Evolutionary conservation across 1,284 basidiomycete genomes (phyloP).

Genomic region (Cryptococcus deneoformans): DNA sequence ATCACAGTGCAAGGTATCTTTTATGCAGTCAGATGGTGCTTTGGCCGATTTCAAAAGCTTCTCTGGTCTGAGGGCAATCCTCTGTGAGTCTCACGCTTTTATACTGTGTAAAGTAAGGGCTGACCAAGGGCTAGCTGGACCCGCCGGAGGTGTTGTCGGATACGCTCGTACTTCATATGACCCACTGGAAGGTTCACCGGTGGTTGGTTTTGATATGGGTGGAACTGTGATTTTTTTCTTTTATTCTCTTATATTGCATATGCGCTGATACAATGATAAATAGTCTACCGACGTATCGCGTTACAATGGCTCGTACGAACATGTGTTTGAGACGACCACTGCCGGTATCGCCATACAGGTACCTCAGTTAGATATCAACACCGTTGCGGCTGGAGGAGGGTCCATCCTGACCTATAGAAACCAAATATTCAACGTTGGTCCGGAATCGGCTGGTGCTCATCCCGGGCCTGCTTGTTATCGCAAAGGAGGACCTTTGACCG

Average conservation of each 20-base stretch:
- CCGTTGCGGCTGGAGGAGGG: constrained; percentile 50
- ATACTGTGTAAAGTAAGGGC: neutral
- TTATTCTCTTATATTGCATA: neutral
- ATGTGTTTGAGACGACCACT: constrained; percentile 63
- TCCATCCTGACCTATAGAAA: constrained; percentile 46
- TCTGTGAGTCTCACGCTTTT: constrained; percentile 17
- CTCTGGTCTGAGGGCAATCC: constrained; percentile 37
- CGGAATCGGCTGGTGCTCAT: constrained; percentile 35
- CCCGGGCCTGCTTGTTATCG: constrained; percentile 26
- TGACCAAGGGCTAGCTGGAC: constrained; percentile 36
- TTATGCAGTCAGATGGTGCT: constrained; percentile 53
- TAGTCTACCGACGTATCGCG: constrained; percentile 67
- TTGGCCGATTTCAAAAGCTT: constrained; percentile 32
- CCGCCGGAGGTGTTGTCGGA: constrained; percentile 56
- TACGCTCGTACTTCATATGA: constrained; percentile 47
- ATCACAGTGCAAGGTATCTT: constrained; percentile 46
- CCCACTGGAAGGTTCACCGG: constrained; percentile 26
- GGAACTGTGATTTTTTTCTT: constrained; percentile 5
- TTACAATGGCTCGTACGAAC: constrained; percentile 35
- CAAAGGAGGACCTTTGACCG: constrained; percentile 39
- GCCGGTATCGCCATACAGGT: constrained; percentile 58
- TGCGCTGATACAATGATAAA: neutral
- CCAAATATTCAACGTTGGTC: constrained; percentile 37
- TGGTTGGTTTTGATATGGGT: constrained; percentile 57
- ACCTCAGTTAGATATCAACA: constrained; percentile 40